Conservation (phyloP, 1,139 yeast species). For the Pichia sp. region DNA sequence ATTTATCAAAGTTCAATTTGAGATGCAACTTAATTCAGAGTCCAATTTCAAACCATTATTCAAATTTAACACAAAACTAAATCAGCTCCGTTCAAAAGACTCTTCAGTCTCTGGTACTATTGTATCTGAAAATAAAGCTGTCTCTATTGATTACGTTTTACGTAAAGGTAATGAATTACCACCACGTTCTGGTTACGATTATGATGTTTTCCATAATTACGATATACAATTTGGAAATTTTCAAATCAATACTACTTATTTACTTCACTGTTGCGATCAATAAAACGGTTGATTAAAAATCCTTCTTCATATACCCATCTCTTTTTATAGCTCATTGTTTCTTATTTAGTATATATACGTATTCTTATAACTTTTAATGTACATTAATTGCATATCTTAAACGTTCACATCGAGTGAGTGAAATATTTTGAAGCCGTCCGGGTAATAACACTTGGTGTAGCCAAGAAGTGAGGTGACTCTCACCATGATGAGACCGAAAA, state of each 20-base stretch:
- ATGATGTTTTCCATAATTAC: constrained; percentile 22
- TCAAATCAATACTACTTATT: constrained; percentile 19
- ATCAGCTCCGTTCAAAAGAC: neutral
- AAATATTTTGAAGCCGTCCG: too few relatives aligned
- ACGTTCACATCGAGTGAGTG: too few relatives aligned
- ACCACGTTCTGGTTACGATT: constrained; percentile 25
- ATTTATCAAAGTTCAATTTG: constrained; percentile 19
- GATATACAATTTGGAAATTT: constrained; percentile 18
- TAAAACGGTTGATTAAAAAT: too few relatives aligned
- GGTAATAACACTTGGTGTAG: too few relatives aligned
- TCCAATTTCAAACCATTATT: constrained; percentile 4
- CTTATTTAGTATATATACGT: too few relatives aligned
- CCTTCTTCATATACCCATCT: neutral
- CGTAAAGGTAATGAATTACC: constrained; percentile 21
- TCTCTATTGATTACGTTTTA: constrained; percentile 16
- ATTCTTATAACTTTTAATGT: too few relatives aligned
- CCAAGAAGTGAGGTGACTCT: too few relatives aligned
- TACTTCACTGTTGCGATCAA: constrained; percentile 17
- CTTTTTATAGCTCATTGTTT: too few relatives aligned
- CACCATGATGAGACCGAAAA: too few relatives aligned
- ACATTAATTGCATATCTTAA: too few relatives aligned
- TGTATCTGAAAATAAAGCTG: constrained; percentile 9
- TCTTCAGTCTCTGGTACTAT: constrained; percentile 7
- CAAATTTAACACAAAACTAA: constrained; percentile 9
- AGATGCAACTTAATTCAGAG: constrained; percentile 13